Base-by-base conservation (phyloP, 2,329 filamentous ascomycete species). In the Cucurbitaria berberidis region DNA sequence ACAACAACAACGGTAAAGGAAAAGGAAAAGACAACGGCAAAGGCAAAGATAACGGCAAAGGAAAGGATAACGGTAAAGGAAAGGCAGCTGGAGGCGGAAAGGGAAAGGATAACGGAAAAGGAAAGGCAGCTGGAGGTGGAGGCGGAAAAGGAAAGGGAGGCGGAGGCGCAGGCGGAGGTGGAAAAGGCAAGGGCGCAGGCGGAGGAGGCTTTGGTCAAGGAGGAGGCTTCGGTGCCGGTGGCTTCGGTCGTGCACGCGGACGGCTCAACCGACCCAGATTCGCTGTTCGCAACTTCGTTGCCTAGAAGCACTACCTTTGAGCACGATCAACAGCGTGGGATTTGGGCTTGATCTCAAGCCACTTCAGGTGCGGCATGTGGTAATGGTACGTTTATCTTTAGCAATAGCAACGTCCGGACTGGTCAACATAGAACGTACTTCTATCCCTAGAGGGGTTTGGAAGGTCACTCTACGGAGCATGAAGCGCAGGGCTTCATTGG, bases 401-500 rank as follows among this genome's bases (percentile, higher is more conserved):
- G n/a, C n/a, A n/a, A n/a, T n/a, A 54, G 63, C 43, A 47, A 53
- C 45, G 48, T 51, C 54, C 46, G 47, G 44, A 45, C 57, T 60
- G 48, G 56, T 60, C 53, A 51, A 63, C 58, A 71, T 70, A 68
- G 62, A 69, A 44, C 60, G 46, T 45, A 48, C 51, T 54, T 63
- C 57, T 56, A 51, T 67, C 62, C 62, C 63, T 57, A 49, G 63
- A 62, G 54, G 63, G 62, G 65, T 39, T 50, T 40, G 22, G 52
- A 53, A 58, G 49, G 57, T 51, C 45, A 63, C 67, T 72, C 63
- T 67, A 68, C 63, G 66, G 64, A 69, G 66, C 44, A 67, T 67
- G 67, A 64, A 69, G 66, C 66, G 55, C 50, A 66, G 64, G 59
- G 63, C 66, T 72, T 72, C 66, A 62, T 66, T 66, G 67, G 64